A percentile compares a stretch with the other conserved stretches of the same genome.
Evolutionary conservation across 768 basidiomycete genomes (phyloP).

Genomic region (Amyloporia xantha): DNA sequence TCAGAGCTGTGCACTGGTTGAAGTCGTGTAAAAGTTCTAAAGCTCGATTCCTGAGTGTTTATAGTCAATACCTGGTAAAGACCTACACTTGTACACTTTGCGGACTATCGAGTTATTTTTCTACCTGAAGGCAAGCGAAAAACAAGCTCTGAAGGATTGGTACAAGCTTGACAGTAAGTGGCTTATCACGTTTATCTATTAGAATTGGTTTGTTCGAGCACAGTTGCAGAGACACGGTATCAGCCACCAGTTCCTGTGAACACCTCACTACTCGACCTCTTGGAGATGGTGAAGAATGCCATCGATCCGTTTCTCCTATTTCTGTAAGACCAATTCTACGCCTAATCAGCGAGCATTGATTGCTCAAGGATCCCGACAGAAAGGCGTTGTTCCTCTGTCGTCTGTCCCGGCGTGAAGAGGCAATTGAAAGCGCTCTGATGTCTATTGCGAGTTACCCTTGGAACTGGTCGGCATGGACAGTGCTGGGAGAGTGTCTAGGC

Average conservation of each 20-base stretch:
- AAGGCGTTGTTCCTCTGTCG: constrained; percentile 80
- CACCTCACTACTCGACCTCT: constrained; percentile 45
- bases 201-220: not conserved
- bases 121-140: constrained; percentile 65
- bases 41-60: constrained; percentile 69
- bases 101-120: constrained; percentile 6
- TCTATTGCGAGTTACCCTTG: constrained; percentile 78
- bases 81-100: not conserved
- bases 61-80: constrained; percentile 83
- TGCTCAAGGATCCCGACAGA: constrained; percentile 32
- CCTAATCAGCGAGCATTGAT: not conserved
- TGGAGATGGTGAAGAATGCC: constrained; percentile 49
- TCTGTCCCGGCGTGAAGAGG: constrained; percentile 73
- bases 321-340: constrained; percentile 50
- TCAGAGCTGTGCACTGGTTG: constrained; percentile 63
- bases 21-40: constrained; percentile 61
- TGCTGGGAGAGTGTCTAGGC: constrained; percentile 71
- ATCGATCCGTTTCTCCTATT: constrained; percentile 82
- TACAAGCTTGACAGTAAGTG: constrained; percentile 71
- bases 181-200: not conserved
- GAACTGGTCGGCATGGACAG: constrained; percentile 93
- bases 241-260: constrained; percentile 68
- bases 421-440: constrained; percentile 71
- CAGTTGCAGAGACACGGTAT: constrained; percentile 53
- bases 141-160: constrained; percentile 77